Percentiles rank a stretch among this genome's conserved stretches.
Evolutionary conservation across 352 stramenopile genomes (phyloP).

Genomic region (Pythium rishiriense): DNA sequence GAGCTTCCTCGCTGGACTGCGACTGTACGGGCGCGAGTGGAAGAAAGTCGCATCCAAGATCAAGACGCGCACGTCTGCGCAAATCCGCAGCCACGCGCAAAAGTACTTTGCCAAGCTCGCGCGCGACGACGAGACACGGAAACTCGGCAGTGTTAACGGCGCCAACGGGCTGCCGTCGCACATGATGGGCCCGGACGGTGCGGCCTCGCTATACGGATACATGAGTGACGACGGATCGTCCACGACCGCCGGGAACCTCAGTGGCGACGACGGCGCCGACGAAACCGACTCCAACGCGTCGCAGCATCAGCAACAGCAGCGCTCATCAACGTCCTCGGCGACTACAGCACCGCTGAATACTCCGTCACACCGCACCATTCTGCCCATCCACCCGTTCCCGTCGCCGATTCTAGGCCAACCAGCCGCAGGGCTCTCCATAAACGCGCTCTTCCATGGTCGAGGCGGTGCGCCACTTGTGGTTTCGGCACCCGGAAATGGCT

Average conservation of each 20-base stretch:
- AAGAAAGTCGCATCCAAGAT: constrained; percentile 94
- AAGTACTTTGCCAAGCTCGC: constrained; percentile 89
- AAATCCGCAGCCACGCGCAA: constrained; percentile 84
- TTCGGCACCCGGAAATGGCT: background rate
- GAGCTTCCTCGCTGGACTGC: constrained; percentile 92
- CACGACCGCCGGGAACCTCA: constrained; percentile 42
- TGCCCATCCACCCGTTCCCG: constrained; percentile 24
- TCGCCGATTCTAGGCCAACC: constrained; percentile 6
- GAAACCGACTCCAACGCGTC: constrained; percentile 32
- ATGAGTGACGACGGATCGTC: constrained; percentile 71
- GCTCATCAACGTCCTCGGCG: too few relatives aligned
- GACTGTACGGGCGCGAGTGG: constrained; percentile 96
- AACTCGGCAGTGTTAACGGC: constrained; percentile 32
- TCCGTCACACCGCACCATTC: constrained; percentile 11
- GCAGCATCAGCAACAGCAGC: background rate
- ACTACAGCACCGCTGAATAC: background rate
- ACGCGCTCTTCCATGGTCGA: constrained; percentile 5
- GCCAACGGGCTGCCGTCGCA: constrained; percentile 11
- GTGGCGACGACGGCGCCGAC: constrained; percentile 50
- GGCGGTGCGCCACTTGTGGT: background rate
- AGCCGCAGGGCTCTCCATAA: constrained; percentile 6
- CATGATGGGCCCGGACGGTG: constrained; percentile 4
- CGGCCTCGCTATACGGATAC: constrained; percentile 34
- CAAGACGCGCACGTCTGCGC: constrained; percentile 84
- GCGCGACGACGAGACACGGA: constrained; percentile 70